Conservation (phyloP, 202 grass and related monocot genomes). For the Zoysia matrella region DNA sequence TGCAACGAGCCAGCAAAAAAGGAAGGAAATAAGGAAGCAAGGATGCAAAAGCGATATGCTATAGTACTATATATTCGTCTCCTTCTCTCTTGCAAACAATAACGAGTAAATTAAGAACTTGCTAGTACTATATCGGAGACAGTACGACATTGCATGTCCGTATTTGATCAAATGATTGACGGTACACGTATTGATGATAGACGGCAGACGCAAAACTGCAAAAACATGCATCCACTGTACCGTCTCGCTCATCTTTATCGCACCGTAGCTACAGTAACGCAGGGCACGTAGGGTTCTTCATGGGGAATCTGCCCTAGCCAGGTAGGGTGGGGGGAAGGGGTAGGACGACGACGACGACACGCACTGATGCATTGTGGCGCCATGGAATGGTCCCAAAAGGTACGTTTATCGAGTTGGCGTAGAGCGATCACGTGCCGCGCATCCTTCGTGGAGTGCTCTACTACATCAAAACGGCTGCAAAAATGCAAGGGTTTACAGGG, state of each 20-base stretch:
- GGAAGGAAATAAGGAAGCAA: too few species aligned
- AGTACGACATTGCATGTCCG: too few species aligned
- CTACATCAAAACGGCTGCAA: constrained; percentile 28
- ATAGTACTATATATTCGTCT: too few species aligned
- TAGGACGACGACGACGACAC: not conserved
- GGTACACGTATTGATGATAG: constrained; percentile 26
- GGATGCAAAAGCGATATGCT: too few species aligned
- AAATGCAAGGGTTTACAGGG: constrained; percentile 21
- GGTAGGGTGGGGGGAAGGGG: constrained; percentile 43
- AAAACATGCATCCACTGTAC: constrained; percentile 16
- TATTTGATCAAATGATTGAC: not conserved
- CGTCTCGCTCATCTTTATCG: constrained; percentile 42
- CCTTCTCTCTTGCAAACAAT: too few species aligned
- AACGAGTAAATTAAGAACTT: too few species aligned
- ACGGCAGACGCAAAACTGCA: constrained; percentile 23
- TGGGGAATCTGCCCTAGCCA: constrained; percentile 45
- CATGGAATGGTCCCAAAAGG: constrained; percentile 35
- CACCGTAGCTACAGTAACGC: constrained; percentile 50
- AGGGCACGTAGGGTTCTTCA: constrained; percentile 46
- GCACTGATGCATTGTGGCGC: not conserved
- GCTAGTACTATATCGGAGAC: too few species aligned
- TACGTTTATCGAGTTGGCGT: constrained; percentile 10
- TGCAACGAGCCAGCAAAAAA: not conserved
- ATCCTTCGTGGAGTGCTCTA: too few species aligned
- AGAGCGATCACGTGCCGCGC: constrained; percentile 21